phyloP scores from a whole-genome alignment of 1,139 yeast genomes.

The Debaryomyces subglobosus region DNA sequence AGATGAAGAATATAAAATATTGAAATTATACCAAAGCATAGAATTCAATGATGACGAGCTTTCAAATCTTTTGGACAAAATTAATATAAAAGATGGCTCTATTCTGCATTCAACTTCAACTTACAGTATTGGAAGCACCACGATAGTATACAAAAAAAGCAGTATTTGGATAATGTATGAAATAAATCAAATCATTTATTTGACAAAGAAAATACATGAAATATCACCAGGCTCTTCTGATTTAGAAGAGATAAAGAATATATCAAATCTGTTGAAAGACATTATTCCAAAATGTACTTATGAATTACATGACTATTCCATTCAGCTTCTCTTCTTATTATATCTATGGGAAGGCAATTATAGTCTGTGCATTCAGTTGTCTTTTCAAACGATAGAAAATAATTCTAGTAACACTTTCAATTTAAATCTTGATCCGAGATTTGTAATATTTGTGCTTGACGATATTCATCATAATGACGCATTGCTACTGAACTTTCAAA shows the following conservation, averaged over 20 bases:
- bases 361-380: conserved; percentile 14
- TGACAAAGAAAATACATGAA: conserved; percentile 9
- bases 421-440: conserved; percentile 19
- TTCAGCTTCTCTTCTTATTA: conserved; percentile 14
- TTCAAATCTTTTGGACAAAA: conserved; percentile 10
- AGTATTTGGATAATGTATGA: conserved; percentile 20
- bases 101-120: background rate
- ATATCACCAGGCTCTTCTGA: background rate
- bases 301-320: conserved; percentile 16
- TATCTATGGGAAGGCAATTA: conserved; percentile 11
- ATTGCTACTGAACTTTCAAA: conserved; percentile 1
- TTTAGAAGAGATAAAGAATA: background rate
- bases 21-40: conserved; percentile 3
- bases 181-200: conserved; percentile 12
- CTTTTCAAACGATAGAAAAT: conserved; percentile 16
- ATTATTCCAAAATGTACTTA: conserved; percentile 13
- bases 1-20: background rate
- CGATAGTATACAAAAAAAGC: conserved; percentile 15
- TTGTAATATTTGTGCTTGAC: conserved; percentile 16
- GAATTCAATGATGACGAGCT: conserved; percentile 10
- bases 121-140: conserved; percentile 10
- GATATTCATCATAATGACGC: background rate
- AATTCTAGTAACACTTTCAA: background rate
- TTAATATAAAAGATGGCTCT: conserved; percentile 1
- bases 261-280: conserved; percentile 9